phyloP scores from a whole-genome alignment of 257 asterid species.

The Solanum sejunctum region DNA sequence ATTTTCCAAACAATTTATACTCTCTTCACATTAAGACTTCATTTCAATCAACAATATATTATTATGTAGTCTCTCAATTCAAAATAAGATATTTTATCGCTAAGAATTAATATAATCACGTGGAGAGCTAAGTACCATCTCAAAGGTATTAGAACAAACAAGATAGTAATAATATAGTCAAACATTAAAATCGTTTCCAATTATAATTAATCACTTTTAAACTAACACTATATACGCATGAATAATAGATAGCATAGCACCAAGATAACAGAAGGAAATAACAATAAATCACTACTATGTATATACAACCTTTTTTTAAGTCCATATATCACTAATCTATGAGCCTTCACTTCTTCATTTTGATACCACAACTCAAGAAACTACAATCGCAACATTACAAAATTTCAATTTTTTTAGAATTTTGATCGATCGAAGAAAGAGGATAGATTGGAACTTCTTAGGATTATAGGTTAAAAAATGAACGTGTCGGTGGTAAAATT shows the following conservation, averaged over 20 bases:
- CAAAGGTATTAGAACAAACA: background rate
- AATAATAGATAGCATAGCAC: background rate
- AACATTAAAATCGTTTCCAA: background rate
- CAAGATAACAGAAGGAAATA: background rate
- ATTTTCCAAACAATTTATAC: too few species aligned
- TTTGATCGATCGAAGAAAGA: background rate
- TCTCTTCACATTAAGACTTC: too few species aligned
- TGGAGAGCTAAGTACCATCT: background rate
- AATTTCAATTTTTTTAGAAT: background rate
- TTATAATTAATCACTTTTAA: background rate
- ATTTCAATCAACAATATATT: background rate
- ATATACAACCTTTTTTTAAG: too few species aligned
- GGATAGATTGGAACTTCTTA: background rate
- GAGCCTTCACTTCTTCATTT: background rate
- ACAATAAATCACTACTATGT: background rate
- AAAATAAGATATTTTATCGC: background rate
- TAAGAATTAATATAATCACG: too few species aligned
- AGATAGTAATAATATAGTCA: background rate
- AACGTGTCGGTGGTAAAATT: background rate
- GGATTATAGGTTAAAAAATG: background rate
- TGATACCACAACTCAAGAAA: background rate
- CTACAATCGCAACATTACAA: background rate
- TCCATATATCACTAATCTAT: background rate
- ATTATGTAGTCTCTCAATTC: background rate
- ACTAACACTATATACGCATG: background rate